Conservation (phyloP, 2,329 filamentous ascomycete genomes). For the Stagonosporopsis rhizophila region DNA sequence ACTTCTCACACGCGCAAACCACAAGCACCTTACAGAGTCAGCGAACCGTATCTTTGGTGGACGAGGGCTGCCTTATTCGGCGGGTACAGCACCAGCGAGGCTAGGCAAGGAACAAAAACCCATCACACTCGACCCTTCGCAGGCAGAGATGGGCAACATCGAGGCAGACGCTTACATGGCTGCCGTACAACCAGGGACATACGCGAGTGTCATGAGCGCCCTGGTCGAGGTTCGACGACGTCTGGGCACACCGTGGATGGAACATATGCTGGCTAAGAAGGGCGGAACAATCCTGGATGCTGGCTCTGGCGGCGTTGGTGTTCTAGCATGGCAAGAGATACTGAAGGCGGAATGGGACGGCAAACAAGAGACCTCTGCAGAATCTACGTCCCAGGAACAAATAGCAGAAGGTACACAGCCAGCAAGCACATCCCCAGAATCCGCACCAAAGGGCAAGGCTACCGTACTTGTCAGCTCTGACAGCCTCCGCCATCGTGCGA, state of each 20-base stretch:
- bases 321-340: conserved; percentile 79
- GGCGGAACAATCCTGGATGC: conserved; percentile 75
- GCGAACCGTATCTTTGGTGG: conserved; percentile 82
- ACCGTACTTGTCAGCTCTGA: conserved; percentile 83
- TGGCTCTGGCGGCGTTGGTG: conserved; percentile 74
- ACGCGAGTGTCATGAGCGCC: conserved; percentile 70
- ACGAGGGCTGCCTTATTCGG: conserved; percentile 75
- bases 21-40: conserved; percentile 74
- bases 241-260: conserved; percentile 74
- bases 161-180: conserved; percentile 77
- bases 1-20: conserved; percentile 70
- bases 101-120: conserved; percentile 65
- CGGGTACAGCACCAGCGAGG: conserved; percentile 68
- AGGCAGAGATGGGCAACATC: conserved; percentile 74
- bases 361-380: conserved; percentile 56
- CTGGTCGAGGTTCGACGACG: conserved; percentile 77
- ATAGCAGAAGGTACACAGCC: conserved; percentile 24
- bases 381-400: conserved; percentile 16
- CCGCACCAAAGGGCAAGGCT: conserved; percentile 70
- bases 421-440: conserved; percentile 23
- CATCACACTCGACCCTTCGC: conserved; percentile 68
- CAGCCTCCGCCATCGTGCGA: conserved; percentile 75
- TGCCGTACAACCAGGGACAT: conserved; percentile 72
- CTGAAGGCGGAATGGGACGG: conserved; percentile 81
- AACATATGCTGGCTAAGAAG: conserved; percentile 67